These are phyloP conservation scores for Solanum tacnaense DNA, from an alignment of 257 asterid genomes.

Conservation along the genomic window DNA sequence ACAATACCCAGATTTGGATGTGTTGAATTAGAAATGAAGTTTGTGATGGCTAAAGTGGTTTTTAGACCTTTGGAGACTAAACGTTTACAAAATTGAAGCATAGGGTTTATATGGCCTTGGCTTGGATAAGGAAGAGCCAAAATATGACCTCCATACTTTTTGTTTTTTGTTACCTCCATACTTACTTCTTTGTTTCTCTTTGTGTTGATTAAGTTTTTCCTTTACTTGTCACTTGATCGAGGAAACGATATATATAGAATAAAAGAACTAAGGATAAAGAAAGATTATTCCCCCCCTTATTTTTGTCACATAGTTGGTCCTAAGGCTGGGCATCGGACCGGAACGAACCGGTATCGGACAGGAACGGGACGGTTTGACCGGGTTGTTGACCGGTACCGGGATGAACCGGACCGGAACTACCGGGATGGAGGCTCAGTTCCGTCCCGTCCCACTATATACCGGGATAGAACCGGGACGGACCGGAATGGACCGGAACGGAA, in stretches of 20 bases:
- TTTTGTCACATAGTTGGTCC: background rate
- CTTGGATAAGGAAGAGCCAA: conserved; percentile 63
- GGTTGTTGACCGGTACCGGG: too few relatives aligned
- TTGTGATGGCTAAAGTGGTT: conserved; percentile 53
- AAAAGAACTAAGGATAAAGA: background rate
- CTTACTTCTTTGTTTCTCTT: background rate
- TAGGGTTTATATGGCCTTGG: conserved; percentile 89
- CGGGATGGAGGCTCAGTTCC: too few relatives aligned
- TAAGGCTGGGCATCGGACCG: too few relatives aligned
- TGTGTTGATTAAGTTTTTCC: background rate
- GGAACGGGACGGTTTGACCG: too few relatives aligned
- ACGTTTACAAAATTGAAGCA: conserved; percentile 63
- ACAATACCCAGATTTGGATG: conserved; percentile 24
- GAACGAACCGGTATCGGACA: too few relatives aligned
- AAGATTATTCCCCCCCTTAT: background rate
- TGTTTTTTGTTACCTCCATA: conserved; percentile 17
- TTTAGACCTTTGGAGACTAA: conserved; percentile 38
- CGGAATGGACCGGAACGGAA: too few relatives aligned
- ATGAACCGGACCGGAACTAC: too few relatives aligned
- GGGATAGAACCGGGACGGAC: too few relatives aligned
- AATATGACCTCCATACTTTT: conserved; percentile 24
- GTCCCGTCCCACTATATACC: too few relatives aligned
- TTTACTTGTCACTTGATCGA: background rate
- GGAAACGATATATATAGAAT: background rate
- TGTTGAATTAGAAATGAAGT: conserved; percentile 36